Percentiles rank a stretch among this genome's conserved stretches.
These are phyloP conservation scores for Ganoderma resinaceum DNA, from an alignment of 1,284 basidiomycete species.

Conservation along the genomic window DNA sequence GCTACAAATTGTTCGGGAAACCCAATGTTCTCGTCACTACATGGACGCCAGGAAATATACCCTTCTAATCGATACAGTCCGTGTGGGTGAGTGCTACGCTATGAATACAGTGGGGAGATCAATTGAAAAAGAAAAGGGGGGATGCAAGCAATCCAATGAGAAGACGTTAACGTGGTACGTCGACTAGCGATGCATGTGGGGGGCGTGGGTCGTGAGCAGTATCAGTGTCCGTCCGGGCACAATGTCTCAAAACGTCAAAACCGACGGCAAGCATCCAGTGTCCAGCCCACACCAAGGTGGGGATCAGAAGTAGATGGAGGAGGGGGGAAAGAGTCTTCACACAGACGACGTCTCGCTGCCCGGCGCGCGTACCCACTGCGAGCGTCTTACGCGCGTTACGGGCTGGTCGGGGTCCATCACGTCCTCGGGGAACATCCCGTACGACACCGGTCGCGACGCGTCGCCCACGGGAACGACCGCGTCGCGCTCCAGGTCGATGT, in stretches of 20 bases:
- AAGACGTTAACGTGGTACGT: conserved; percentile 11
- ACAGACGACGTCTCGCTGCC: conserved; percentile 35
- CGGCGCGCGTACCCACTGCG: conserved; percentile 62
- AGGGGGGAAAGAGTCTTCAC: not conserved
- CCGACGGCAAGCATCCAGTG: conserved; percentile 26
- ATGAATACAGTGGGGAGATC: conserved; percentile 19
- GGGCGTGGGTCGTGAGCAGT: conserved; percentile 5
- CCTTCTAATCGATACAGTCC: conserved; percentile 27
- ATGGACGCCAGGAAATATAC: conserved; percentile 19
- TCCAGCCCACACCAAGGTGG: conserved; percentile 7
- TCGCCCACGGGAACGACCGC: conserved; percentile 26
- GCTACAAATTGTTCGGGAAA: conserved; percentile 2
- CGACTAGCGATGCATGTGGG: conserved; percentile 30
- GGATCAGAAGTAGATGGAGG: not conserved
- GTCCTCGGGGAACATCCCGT: conserved; percentile 47
- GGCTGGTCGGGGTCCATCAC: conserved; percentile 60
- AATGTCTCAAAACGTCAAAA: conserved; percentile 9
- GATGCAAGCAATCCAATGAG: not conserved
- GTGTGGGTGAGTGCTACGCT: conserved; percentile 11
- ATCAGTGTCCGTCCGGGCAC: conserved; percentile 4
- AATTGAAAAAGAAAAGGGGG: not conserved
- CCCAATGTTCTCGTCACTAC: conserved; percentile 19
- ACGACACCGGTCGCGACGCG: conserved; percentile 33
- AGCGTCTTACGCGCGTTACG: conserved; percentile 56
- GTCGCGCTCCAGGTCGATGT: conserved; percentile 30